Evolutionary conservation across 129 eudicot species (phyloP).

Genomic region (Pittosporum tobira): DNA sequence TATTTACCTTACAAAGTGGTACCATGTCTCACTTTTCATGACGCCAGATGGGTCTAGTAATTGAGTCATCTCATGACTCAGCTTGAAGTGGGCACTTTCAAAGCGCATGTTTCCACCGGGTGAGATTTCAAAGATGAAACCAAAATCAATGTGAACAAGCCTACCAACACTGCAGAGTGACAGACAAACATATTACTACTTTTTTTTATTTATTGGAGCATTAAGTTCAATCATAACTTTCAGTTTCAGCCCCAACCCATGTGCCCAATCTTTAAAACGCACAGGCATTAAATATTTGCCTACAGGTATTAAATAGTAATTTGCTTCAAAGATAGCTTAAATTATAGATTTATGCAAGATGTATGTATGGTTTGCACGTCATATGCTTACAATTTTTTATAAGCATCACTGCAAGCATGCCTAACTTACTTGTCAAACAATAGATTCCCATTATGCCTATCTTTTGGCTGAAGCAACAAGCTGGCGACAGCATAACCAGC

Average conservation of each 20-base stretch:
- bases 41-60: slow-evolving; percentile 86
- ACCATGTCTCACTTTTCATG: slow-evolving; percentile 92
- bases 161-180: slow-evolving; percentile 82
- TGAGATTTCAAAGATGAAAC: slow-evolving; percentile 85
- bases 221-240: background rate
- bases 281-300: background rate
- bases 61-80: slow-evolving; percentile 97
- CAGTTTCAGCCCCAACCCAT: too few relatives aligned
- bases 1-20: slow-evolving; percentile 72
- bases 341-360: background rate
- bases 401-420: background rate
- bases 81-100: slow-evolving; percentile 93
- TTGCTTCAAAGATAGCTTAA: background rate
- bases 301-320: too few relatives aligned
- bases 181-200: too few relatives aligned
- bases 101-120: slow-evolving; percentile 97
- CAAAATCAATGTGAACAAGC: slow-evolving; percentile 96
- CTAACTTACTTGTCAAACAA: slow-evolving; percentile 67
- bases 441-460: slow-evolving; percentile 93
- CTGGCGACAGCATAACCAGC: slow-evolving; percentile 99
- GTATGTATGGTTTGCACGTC: background rate
- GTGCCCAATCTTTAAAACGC: too few relatives aligned
- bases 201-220: background rate
- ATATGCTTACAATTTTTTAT: background rate
- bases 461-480: slow-evolving; percentile 90